Evolutionary conservation across 306 rosid genomes (phyloP).

Genomic region (Arachis stenosperma): DNA sequence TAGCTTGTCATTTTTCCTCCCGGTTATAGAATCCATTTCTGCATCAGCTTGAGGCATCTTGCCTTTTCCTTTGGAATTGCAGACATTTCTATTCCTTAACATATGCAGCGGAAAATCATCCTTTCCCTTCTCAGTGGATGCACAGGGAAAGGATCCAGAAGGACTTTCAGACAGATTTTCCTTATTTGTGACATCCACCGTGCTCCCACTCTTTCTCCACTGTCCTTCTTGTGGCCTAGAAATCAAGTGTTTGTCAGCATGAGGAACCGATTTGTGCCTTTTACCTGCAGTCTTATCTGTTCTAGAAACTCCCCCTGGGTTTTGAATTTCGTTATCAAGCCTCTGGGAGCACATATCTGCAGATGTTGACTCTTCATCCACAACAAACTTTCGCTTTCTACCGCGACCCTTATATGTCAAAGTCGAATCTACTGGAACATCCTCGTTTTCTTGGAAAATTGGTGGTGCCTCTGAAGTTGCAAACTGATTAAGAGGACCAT

Average conservation of each 20-base stretch:
- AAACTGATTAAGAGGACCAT: constrained; percentile 38
- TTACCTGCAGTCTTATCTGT: constrained; percentile 42
- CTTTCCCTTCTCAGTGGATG: constrained; percentile 44
- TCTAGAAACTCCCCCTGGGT: constrained; percentile 44
- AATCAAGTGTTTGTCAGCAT: constrained; percentile 43
- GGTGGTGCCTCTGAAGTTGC: constrained; percentile 33
- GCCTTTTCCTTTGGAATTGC: constrained; percentile 52
- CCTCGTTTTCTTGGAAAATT: constrained; percentile 40
- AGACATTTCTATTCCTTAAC: constrained; percentile 50
- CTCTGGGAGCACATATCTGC: constrained; percentile 42
- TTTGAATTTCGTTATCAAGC: constrained; percentile 36
- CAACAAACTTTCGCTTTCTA: constrained; percentile 53
- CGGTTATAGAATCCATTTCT: constrained; percentile 46
- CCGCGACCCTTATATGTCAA: constrained; percentile 35
- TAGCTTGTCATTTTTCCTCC: constrained; percentile 48
- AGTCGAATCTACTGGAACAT: constrained; percentile 43
- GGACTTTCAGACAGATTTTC: constrained; percentile 37
- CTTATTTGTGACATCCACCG: constrained; percentile 40
- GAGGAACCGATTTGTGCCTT: constrained; percentile 57
- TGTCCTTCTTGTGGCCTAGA: constrained; percentile 47
- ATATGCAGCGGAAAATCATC: constrained; percentile 49
- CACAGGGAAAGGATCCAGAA: constrained; percentile 39
- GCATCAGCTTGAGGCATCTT: constrained; percentile 57
- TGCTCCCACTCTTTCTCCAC: constrained; percentile 45
- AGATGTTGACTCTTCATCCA: constrained; percentile 45